Percentiles rank a stretch among this genome's conserved stretches.
Conservation (phyloP, 2,329 filamentous ascomycete species). For the Colletotrichum sp. region DNA sequence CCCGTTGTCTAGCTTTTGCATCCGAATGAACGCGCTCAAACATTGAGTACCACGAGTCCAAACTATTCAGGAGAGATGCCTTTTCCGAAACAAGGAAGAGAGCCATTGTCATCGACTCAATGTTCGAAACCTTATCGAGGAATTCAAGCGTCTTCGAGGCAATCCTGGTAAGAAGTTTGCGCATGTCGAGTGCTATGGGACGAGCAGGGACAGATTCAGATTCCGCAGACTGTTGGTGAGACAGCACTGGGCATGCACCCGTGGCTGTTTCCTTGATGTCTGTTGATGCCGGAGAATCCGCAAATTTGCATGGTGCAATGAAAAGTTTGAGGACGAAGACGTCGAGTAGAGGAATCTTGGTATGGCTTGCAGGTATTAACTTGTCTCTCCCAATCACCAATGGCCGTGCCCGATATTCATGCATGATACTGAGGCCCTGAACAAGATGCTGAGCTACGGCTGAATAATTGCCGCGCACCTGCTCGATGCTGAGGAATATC, state of each 20-base stretch:
- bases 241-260: constrained; percentile 24
- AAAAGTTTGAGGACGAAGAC: constrained; percentile 48
- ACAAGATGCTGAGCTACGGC: constrained; percentile 49
- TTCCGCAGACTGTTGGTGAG: constrained; percentile 26
- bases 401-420: constrained; percentile 43
- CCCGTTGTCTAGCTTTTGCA: constrained; percentile 19
- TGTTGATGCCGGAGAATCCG: constrained; percentile 30
- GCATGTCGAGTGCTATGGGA: constrained; percentile 40
- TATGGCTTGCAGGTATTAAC: constrained; percentile 35
- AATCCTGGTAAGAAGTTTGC: constrained; percentile 37
- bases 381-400: constrained; percentile 26
- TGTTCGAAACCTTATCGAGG: constrained; percentile 31
- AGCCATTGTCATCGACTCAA: constrained; percentile 27
- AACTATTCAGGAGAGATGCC: constrained; percentile 30
- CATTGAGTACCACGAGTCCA: constrained; percentile 36
- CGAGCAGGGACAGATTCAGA: constrained; percentile 29
- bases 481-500: constrained; percentile 52
- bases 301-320: constrained; percentile 45
- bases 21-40: constrained; percentile 29
- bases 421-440: constrained; percentile 48
- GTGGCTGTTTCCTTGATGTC: constrained; percentile 15
- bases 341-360: constrained; percentile 42
- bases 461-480: constrained; percentile 42
- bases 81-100: constrained; percentile 33
- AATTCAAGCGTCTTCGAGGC: constrained; percentile 36